These are phyloP conservation scores for Mycena vulgaris DNA, from an alignment of 768 basidiomycete species.

Conservation along the genomic window DNA sequence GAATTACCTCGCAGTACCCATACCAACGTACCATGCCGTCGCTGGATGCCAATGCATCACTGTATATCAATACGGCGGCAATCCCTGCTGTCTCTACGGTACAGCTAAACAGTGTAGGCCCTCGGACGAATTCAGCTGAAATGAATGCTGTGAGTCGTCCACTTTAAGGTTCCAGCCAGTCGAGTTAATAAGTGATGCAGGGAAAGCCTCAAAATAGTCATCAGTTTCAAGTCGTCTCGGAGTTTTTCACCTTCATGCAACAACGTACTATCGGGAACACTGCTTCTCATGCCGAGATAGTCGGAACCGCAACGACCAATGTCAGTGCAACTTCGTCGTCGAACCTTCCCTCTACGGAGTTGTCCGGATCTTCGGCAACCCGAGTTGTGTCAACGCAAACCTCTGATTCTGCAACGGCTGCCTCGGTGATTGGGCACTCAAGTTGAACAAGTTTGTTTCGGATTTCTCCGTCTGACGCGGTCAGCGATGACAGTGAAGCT, in stretches of 20 bases:
- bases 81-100: background rate
- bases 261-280: background rate
- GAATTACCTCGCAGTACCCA: background rate
- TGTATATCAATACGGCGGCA: background rate
- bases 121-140: background rate
- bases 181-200: no score
- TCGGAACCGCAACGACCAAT: no score
- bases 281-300: background rate
- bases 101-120: background rate
- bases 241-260: background rate
- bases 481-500: background rate
- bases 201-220: no score
- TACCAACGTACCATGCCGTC: background rate
- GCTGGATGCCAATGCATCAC: background rate
- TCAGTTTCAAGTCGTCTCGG: background rate
- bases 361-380: no score
- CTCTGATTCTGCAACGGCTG: no score
- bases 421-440: no score
- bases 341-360: no score
- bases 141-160: background rate
- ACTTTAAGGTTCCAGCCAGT: no score
- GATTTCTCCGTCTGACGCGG: background rate
- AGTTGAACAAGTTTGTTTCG: background rate
- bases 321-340: background rate
- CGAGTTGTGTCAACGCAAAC: no score